Evolutionary conservation across 176 grass and related monocot genomes (phyloP), one percentile per base, ranked within the genome.

Genomic region (Phragmites australis): DNA sequence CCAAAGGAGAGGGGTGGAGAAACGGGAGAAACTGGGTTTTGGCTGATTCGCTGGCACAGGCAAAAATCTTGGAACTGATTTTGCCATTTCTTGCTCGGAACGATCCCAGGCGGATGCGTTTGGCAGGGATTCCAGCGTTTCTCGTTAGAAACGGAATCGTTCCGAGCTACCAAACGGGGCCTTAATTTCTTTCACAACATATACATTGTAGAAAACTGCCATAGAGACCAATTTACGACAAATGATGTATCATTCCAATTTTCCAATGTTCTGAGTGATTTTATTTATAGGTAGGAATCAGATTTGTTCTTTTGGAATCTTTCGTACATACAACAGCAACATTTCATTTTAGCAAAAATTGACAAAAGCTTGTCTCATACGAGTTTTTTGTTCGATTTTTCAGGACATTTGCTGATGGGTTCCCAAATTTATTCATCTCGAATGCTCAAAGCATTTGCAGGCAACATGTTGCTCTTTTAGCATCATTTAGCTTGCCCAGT

Each of bases 361-460:
- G 15, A 47, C 42, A 6, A n/a, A 27, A 84, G 8, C 51, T 75
- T 55, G 5, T 76, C 11, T 56, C 46, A 55, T 6, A 29, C 42
- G n/a, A 50, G 70, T 25, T 27, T 74, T 77, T 31, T 11, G 41
- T 64, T 31, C 12, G 6, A 39, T 55, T 74, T 91, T 80, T 39
- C 84, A 99, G 96, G 81, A 93, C 72, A 52, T 99, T 99, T 79
- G 88, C 91, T 0, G 96, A 99, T 62, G 96, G 90, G 59, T 99
- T 95, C 55, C 96, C 96, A 11, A 94, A 99, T 83, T 81, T 99
- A 30, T 94, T 98, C 81, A 98, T 94, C 79, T 85, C 91, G 0
- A 94, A 94, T 49, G 95, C 92, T 1, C 92, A 91, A 21, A 91
- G 46, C 57, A 95, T 99, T 49, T 89, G 90, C 11, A 88, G 86